phyloP scores from a whole-genome alignment of 176 grass and related monocot species.

The Tillandsia fasciculata region DNA sequence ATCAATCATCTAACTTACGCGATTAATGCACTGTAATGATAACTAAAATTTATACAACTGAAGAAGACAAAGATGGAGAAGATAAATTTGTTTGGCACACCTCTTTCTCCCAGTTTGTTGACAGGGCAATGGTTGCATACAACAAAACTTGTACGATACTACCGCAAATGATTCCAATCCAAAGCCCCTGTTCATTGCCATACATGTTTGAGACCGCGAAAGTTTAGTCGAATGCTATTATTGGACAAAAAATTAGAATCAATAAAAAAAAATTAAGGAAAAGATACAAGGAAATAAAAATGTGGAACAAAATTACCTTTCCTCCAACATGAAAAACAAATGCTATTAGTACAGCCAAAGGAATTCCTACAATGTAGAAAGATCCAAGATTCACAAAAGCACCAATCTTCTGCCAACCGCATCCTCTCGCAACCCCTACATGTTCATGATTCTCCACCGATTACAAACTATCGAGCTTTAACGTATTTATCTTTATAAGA shows the following conservation, averaged over 20 bases:
- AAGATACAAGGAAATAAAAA: no score
- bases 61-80: neutral
- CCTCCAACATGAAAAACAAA: slow-evolving; percentile 49
- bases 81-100: slow-evolving; percentile 17
- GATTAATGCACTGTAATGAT: no score
- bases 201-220: neutral
- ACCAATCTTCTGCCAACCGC: slow-evolving; percentile 73
- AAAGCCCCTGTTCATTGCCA: slow-evolving; percentile 43
- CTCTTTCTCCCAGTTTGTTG: slow-evolving; percentile 62
- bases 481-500: no score
- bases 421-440: slow-evolving; percentile 64
- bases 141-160: slow-evolving; percentile 42
- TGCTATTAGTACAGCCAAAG: slow-evolving; percentile 45
- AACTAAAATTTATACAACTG: neutral
- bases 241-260: neutral
- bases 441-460: neutral
- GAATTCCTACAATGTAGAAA: slow-evolving; percentile 53
- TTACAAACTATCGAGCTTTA: no score
- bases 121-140: slow-evolving; percentile 29
- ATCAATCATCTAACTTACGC: no score
- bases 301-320: slow-evolving; percentile 20
- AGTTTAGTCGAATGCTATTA: neutral
- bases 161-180: slow-evolving; percentile 69
- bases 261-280: neutral
- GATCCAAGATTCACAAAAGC: slow-evolving; percentile 58